Percentiles rank a stretch among this genome's conserved stretches.
Conservation (phyloP, 2,329 filamentous ascomycete species). For the Zymoseptoria passerinii region DNA sequence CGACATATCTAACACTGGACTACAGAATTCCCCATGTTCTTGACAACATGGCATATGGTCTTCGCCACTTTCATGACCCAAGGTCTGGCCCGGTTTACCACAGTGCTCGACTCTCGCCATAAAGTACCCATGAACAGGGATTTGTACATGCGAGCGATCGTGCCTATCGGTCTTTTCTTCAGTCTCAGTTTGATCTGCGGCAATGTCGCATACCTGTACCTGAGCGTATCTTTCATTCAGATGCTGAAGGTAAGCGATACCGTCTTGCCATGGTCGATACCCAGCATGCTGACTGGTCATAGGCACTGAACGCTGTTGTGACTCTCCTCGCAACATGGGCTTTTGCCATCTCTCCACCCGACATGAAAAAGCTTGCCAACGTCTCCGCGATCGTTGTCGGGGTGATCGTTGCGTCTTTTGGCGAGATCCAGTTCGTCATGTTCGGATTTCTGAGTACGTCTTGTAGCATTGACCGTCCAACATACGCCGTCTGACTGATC, state of each 20-base stretch:
- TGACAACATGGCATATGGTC: slow-evolving; percentile 91
- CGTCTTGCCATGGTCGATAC: not conserved
- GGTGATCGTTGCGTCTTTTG: slow-evolving; percentile 87
- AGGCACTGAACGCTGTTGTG: slow-evolving; percentile 91
- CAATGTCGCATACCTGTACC: slow-evolving; percentile 90
- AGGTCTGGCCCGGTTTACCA: slow-evolving; percentile 81
- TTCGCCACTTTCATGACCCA: slow-evolving; percentile 95
- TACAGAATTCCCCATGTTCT: slow-evolving; percentile 51
- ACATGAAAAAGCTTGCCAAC: slow-evolving; percentile 80
- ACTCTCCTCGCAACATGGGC: slow-evolving; percentile 84
- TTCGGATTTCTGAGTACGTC: slow-evolving; percentile 54
- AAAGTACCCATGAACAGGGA: slow-evolving; percentile 94
- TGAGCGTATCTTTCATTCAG: slow-evolving; percentile 95
- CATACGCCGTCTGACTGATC: not conserved
- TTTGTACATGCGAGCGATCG: slow-evolving; percentile 85
- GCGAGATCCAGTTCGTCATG: slow-evolving; percentile 88
- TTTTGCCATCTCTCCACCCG: slow-evolving; percentile 75
- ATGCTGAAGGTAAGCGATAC: slow-evolving; percentile 75
- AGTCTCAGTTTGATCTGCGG: slow-evolving; percentile 92
- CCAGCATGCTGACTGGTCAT: not conserved
- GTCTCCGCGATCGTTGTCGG: slow-evolving; percentile 91
- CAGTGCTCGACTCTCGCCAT: slow-evolving; percentile 85
- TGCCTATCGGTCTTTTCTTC: slow-evolving; percentile 94
- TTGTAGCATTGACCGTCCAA: not conserved
- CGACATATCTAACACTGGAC: slow-evolving; percentile 3